Percentiles rank a stretch among this genome's conserved stretches.
phyloP scores from a whole-genome alignment of 352 stramenopile species.

The Globisporangium abappressorium region DNA sequence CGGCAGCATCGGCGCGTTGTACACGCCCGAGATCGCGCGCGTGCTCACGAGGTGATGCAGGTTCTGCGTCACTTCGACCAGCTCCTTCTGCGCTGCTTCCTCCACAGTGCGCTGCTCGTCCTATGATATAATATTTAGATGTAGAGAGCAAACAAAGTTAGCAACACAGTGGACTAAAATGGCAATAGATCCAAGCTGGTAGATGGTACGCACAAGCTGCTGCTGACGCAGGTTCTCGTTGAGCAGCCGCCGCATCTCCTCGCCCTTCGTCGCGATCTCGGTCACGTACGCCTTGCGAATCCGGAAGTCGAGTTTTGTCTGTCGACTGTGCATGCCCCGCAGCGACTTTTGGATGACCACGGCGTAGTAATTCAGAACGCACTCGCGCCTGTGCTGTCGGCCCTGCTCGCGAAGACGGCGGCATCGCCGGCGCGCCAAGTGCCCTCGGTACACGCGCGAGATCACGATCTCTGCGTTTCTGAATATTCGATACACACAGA shows the following conservation, averaged over 20 bases:
- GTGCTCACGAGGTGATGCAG: constrained; percentile 68
- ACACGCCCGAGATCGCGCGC: constrained; percentile 48
- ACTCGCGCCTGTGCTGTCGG: constrained; percentile 22
- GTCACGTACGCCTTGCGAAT: constrained; percentile 56
- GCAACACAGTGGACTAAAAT: background rate
- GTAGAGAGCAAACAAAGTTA: background rate
- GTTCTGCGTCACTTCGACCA: constrained; percentile 52
- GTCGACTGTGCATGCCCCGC: constrained; percentile 46
- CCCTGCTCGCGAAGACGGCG: constrained; percentile 19
- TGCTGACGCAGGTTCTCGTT: constrained; percentile 40
- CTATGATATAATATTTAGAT: constrained; percentile 2
- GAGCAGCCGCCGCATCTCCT: constrained; percentile 45
- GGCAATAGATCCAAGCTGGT: background rate
- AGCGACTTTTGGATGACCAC: constrained; percentile 54
- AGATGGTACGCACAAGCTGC: constrained; percentile 21
- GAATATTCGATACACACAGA: background rate
- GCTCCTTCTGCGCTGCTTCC: constrained; percentile 36
- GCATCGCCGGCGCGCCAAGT: constrained; percentile 41
- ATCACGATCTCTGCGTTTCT: constrained; percentile 56
- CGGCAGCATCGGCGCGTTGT: constrained; percentile 47
- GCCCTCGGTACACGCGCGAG: constrained; percentile 52
- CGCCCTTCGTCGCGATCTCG: constrained; percentile 46
- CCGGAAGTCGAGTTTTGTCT: constrained; percentile 48
- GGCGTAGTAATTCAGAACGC: constrained; percentile 45
- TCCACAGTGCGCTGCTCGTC: constrained; percentile 35